phyloP scores from a whole-genome alignment of 495 filamentous ascomycete genomes.

The Aspergillus sclerotioniger region DNA sequence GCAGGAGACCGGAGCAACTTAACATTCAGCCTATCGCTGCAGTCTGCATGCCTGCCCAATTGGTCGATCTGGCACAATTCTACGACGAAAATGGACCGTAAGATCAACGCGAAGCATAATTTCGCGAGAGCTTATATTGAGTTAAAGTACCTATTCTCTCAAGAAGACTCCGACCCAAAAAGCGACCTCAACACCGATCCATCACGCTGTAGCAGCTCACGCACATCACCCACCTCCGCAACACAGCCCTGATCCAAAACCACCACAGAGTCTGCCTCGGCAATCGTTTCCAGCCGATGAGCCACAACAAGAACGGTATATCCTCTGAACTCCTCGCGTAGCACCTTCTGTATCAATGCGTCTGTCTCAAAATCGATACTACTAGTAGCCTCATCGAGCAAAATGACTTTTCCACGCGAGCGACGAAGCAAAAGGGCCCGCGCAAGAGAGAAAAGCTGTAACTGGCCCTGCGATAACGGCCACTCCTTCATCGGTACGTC shows the following conservation, averaged over 20 bases:
- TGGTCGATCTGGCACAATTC: no score
- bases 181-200: not conserved
- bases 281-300: not conserved
- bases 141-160: not conserved
- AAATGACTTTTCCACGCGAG: not conserved
- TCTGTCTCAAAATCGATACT: not conserved
- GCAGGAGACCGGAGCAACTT: no score
- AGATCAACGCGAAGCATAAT: no score
- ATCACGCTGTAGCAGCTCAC: not conserved
- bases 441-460: not conserved
- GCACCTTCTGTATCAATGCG: not conserved
- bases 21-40: no score
- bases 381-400: not conserved
- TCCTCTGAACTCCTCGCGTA: not conserved
- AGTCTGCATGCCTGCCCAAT: no score
- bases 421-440: not conserved
- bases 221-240: not conserved
- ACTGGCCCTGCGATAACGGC: not conserved
- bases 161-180: not conserved
- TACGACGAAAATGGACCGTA: no score
- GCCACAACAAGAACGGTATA: not conserved
- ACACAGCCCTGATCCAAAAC: not conserved
- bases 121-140: no score
- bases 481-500: not conserved
- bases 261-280: not conserved